These are phyloP conservation scores for Triticum urartu DNA, from an alignment of 176 grass and related monocot genomes.

Conservation along the genomic window DNA sequence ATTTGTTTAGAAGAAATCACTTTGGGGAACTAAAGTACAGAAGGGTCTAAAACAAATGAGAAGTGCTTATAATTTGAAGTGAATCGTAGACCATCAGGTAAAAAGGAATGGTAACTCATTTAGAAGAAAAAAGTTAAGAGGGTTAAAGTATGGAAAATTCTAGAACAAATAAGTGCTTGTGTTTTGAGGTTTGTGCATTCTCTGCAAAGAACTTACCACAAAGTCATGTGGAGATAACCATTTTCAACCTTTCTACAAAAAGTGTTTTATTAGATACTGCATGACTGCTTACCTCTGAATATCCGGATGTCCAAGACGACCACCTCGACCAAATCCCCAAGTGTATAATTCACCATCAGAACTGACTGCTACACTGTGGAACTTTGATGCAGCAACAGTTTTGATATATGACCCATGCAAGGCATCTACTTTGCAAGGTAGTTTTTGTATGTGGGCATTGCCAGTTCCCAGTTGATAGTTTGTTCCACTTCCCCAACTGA, in stretches of 20 bases:
- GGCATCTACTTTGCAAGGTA: slow-evolving; percentile 97
- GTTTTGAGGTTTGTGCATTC: not conserved
- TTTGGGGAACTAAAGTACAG: not conserved
- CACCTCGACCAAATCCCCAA: slow-evolving; percentile 97
- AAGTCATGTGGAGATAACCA: not conserved
- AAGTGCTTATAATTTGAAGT: not conserved
- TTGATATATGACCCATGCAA: slow-evolving; percentile 82
- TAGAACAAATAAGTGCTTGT: not conserved
- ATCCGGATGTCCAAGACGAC: slow-evolving; percentile 93
- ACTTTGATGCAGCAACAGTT: slow-evolving; percentile 78
- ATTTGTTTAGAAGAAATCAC: not conserved
- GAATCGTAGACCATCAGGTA: not conserved
- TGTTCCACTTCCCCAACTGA: slow-evolving; percentile 98
- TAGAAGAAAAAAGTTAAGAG: too few species aligned
- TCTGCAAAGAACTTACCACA: not conserved
- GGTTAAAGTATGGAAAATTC: too few species aligned
- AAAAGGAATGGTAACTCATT: too few species aligned
- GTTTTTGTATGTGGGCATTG: slow-evolving; percentile 95
- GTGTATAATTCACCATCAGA: slow-evolving; percentile 89
- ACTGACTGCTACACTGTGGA: slow-evolving; percentile 92
- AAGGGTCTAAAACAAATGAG: not conserved
- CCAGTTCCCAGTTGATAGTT: slow-evolving; percentile 98
- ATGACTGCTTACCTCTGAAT: slow-evolving; percentile 66
- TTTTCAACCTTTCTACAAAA: not conserved
- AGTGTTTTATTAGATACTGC: not conserved